phyloP scores from a whole-genome alignment of 139 green algal species.

The Tetratostichococcus sp. region DNA sequence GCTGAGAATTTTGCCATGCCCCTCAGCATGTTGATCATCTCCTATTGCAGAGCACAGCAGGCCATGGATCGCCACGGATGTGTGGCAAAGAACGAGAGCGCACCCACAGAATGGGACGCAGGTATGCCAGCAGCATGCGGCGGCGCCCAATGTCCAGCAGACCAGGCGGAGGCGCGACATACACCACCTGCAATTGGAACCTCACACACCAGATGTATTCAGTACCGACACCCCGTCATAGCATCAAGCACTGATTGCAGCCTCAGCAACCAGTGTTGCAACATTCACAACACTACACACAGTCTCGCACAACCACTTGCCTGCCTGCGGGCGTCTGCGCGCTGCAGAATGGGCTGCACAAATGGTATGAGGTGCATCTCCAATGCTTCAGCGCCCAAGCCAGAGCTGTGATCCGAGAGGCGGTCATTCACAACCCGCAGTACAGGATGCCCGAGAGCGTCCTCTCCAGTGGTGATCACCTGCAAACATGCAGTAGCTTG shows the following conservation, averaged over 20 bases:
- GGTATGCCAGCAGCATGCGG: constrained; percentile 6
- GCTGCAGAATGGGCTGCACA: constrained; percentile 6
- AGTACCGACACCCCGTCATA: too few species aligned
- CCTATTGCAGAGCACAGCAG: too few species aligned
- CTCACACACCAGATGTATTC: too few species aligned
- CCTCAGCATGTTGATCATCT: too few species aligned
- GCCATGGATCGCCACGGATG: too few species aligned
- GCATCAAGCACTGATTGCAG: not conserved
- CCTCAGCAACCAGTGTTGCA: too few species aligned
- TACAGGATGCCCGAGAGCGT: not conserved
- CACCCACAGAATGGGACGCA: constrained; percentile 15
- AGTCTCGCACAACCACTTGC: too few species aligned
- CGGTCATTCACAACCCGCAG: not conserved
- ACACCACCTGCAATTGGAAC: constrained; percentile 1
- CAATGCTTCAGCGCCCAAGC: not conserved
- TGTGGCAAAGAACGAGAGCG: too few species aligned
- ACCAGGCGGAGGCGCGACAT: constrained; percentile 12
- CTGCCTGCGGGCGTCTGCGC: not conserved
- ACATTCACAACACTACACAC: not conserved
- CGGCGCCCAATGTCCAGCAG: constrained; percentile 31
- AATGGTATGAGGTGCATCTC: constrained; percentile 12
- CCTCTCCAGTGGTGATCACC: too few species aligned
- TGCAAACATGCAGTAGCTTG: too few species aligned
- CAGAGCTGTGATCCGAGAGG: not conserved
- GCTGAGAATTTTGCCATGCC: too few species aligned